phyloP scores from a whole-genome alignment of 1,139 yeast genomes.

The Kodamaea plutei region DNA sequence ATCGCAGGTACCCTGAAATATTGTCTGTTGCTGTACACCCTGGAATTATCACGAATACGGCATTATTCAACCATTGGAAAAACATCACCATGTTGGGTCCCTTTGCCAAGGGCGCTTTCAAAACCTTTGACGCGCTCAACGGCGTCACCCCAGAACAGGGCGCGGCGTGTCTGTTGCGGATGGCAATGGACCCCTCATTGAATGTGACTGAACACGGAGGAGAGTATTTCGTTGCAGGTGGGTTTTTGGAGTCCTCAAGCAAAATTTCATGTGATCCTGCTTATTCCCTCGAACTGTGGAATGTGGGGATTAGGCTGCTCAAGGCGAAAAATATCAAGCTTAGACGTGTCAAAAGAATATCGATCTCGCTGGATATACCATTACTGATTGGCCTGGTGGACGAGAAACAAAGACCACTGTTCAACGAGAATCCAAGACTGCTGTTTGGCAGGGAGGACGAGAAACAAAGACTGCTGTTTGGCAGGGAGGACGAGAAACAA shows the following conservation, averaged over 20 bases:
- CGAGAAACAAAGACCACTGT: too few relatives aligned
- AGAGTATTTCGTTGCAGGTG: slow-evolving; percentile 33
- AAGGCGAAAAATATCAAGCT: slow-evolving; percentile 1
- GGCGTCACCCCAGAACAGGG: slow-evolving; percentile 38
- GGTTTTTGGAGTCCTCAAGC: slow-evolving; percentile 23
- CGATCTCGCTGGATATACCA: too few relatives aligned
- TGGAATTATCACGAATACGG: slow-evolving; percentile 36
- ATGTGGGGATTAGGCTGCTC: slow-evolving; percentile 1
- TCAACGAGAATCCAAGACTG: too few relatives aligned
- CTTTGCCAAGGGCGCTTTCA: slow-evolving; percentile 16
- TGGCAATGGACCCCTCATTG: slow-evolving; percentile 30
- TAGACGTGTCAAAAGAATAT: neutral
- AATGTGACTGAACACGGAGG: slow-evolving; percentile 29
- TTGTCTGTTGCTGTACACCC: slow-evolving; percentile 38
- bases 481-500: too few relatives aligned
- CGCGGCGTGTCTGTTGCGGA: slow-evolving; percentile 29
- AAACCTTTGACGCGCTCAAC: slow-evolving; percentile 13
- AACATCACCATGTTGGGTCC: slow-evolving; percentile 24
- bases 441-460: too few relatives aligned
- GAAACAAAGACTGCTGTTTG: too few relatives aligned
- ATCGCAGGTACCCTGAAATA: slow-evolving; percentile 28
- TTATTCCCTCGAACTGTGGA: slow-evolving; percentile 28
- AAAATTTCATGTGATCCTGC: slow-evolving; percentile 21
- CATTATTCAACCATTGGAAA: slow-evolving; percentile 30
- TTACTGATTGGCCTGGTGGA: too few relatives aligned